phyloP scores from a whole-genome alignment of 441 rosid species.

The Flueggea neowawraea region DNA sequence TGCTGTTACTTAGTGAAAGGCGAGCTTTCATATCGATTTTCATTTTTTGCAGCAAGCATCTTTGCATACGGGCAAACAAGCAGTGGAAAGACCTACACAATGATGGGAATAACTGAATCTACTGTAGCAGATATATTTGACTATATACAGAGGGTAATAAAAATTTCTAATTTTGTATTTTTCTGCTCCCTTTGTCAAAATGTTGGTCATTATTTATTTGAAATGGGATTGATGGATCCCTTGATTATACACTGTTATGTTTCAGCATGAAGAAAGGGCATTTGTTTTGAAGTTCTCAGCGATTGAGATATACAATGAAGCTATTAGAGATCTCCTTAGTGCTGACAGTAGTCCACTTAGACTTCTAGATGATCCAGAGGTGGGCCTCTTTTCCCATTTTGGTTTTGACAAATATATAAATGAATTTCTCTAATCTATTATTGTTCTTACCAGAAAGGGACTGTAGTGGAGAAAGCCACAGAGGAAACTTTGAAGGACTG shows the following conservation, averaged over 20 bases:
- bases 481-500: conserved; percentile 46
- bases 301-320: conserved; percentile 95
- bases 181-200: conserved; percentile 13
- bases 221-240: conserved; percentile 3
- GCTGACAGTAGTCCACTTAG: conserved; percentile 63
- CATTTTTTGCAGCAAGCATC: conserved; percentile 57
- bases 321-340: conserved; percentile 82
- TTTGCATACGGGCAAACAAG: conserved; percentile 94
- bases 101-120: conserved; percentile 79
- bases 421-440: conserved; percentile 10
- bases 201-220: conserved; percentile 8
- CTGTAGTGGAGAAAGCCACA: conserved; percentile 39
- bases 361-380: conserved; percentile 92
- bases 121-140: conserved; percentile 78
- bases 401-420: conserved; percentile 1
- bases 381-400: conserved; percentile 21
- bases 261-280: conserved; percentile 87
- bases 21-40: conserved; percentile 6
- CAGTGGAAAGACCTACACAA: conserved; percentile 93
- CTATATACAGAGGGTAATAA: conserved; percentile 59
- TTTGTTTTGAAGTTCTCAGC: conserved; percentile 84
- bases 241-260: conserved; percentile 2
- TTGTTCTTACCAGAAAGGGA: conserved; percentile 60
- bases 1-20: conserved; percentile 3
- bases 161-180: conserved; percentile 7